phyloP scores from a whole-genome alignment of 257 asterid genomes.

The Nicotiana knightiana region DNA sequence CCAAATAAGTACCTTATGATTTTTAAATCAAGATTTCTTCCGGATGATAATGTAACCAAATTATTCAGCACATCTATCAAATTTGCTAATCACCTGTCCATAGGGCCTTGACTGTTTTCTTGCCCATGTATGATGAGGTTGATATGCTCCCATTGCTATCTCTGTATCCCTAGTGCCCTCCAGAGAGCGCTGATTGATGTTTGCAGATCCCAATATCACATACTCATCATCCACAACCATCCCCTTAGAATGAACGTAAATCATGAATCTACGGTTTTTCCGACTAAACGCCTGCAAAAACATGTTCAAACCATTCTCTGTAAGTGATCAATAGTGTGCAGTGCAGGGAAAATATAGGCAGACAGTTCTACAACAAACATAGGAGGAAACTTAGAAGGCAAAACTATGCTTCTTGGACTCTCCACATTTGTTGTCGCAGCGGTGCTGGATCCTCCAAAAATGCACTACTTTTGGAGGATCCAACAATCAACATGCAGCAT shows the following conservation, averaged over 20 bases:
- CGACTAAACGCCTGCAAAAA: slow-evolving; percentile 65
- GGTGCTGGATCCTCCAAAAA: too few species aligned
- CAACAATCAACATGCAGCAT: too few species aligned
- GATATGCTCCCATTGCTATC: slow-evolving; percentile 98
- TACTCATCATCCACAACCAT: slow-evolving; percentile 94
- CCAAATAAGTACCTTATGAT: not conserved
- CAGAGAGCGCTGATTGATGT: slow-evolving; percentile 90
- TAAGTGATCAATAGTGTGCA: not conserved
- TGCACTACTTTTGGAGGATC: too few species aligned
- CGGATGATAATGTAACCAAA: not conserved
- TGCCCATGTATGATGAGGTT: slow-evolving; percentile 89
- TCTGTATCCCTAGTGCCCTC: slow-evolving; percentile 94
- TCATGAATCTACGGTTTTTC: slow-evolving; percentile 87
- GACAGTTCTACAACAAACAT: not conserved
- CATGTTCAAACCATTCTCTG: not conserved
- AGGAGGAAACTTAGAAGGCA: not conserved
- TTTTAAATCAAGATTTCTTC: not conserved
- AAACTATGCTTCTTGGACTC: not conserved
- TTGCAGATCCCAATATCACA: slow-evolving; percentile 85
- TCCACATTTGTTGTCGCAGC: too few species aligned
- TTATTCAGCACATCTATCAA: not conserved
- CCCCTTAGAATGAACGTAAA: slow-evolving; percentile 95
- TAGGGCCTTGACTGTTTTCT: slow-evolving; percentile 54
- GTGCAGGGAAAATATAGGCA: not conserved
- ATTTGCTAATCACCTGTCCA: slow-evolving; percentile 63